These are phyloP conservation scores for Exophiala viscosa DNA, from an alignment of 2,329 filamentous ascomycete genomes.

Conservation along the genomic window DNA sequence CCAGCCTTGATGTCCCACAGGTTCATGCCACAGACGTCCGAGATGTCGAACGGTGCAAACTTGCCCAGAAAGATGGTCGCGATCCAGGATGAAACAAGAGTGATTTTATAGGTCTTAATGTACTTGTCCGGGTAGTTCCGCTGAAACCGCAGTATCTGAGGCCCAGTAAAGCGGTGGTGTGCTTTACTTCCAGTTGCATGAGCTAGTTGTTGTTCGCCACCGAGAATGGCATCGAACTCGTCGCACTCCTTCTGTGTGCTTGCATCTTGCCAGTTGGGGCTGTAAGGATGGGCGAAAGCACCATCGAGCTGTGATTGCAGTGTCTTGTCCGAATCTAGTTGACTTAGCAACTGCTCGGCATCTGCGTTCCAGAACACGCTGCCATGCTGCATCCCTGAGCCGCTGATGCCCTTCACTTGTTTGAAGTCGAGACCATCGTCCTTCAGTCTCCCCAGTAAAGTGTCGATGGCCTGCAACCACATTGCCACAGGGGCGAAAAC, in stretches of 20 bases:
- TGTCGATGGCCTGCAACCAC: constrained; percentile 90
- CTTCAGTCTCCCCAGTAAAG: constrained; percentile 71
- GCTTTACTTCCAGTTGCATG: constrained; percentile 83
- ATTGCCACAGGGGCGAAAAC: constrained; percentile 90
- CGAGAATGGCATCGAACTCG: constrained; percentile 72
- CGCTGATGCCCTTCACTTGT: constrained; percentile 76
- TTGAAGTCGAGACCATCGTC: constrained; percentile 68
- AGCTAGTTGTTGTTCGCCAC: constrained; percentile 65
- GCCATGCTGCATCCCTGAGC: constrained; percentile 94
- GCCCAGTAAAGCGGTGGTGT: constrained; percentile 96
- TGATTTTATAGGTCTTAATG: constrained; percentile 74
- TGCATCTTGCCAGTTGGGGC: constrained; percentile 97
- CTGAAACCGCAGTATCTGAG: constrained; percentile 87
- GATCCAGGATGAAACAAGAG: constrained; percentile 90
- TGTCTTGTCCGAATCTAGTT: constrained; percentile 57
- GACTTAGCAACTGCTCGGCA: constrained; percentile 62
- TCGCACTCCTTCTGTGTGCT: constrained; percentile 92
- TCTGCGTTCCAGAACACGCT: constrained; percentile 85
- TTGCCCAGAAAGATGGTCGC: constrained; percentile 83
- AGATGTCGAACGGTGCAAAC: constrained; percentile 86
- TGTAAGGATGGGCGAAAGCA: constrained; percentile 78
- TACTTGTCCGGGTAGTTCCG: constrained; percentile 78
- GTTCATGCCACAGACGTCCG: constrained; percentile 95
- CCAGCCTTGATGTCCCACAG: constrained; percentile 82
- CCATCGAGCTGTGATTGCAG: constrained; percentile 69